A percentile compares a stretch with the other conserved stretches of the same genome.
phyloP scores from a whole-genome alignment of 345 rosid genomes.

The Abelmoschus esculentus region DNA sequence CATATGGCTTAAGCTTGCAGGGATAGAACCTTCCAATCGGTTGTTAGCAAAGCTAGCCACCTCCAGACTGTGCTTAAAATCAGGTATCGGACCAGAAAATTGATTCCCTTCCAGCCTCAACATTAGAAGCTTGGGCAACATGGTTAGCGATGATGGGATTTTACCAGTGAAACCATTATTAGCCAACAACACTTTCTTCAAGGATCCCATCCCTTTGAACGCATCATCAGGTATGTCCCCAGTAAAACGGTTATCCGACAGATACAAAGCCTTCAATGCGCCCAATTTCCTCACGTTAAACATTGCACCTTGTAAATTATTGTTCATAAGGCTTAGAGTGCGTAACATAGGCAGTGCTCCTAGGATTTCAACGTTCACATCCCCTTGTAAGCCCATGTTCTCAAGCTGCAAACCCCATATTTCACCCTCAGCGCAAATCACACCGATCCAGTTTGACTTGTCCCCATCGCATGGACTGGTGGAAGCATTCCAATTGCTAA shows the following conservation, averaged over 20 bases:
- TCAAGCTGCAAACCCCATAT: neutral
- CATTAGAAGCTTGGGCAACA: slow-evolving; percentile 45
- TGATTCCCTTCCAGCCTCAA: slow-evolving; percentile 65
- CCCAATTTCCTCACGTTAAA: slow-evolving; percentile 42
- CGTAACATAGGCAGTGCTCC: slow-evolving; percentile 31
- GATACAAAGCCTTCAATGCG: slow-evolving; percentile 45
- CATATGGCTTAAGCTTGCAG: neutral
- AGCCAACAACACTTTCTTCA: slow-evolving; percentile 54
- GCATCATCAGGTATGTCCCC: slow-evolving; percentile 54
- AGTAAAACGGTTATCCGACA: slow-evolving; percentile 51
- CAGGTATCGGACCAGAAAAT: slow-evolving; percentile 49
- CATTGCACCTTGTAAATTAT: slow-evolving; percentile 41
- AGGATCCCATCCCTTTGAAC: slow-evolving; percentile 44
- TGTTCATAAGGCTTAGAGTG: slow-evolving; percentile 69
- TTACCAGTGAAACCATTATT: slow-evolving; percentile 47
- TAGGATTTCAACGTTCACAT: slow-evolving; percentile 36
- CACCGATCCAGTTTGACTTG: neutral
- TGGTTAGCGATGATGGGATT: slow-evolving; percentile 45
- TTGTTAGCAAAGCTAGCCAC: neutral
- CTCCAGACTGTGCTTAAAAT: slow-evolving; percentile 2
- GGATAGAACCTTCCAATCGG: neutral
- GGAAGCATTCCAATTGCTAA: neutral
- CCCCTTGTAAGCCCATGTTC: neutral
- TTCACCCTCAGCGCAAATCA: neutral
- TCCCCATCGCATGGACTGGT: neutral